Base-by-base conservation (phyloP, 495 filamentous ascomycete genomes). In the Neurospora sp. region DNA sequence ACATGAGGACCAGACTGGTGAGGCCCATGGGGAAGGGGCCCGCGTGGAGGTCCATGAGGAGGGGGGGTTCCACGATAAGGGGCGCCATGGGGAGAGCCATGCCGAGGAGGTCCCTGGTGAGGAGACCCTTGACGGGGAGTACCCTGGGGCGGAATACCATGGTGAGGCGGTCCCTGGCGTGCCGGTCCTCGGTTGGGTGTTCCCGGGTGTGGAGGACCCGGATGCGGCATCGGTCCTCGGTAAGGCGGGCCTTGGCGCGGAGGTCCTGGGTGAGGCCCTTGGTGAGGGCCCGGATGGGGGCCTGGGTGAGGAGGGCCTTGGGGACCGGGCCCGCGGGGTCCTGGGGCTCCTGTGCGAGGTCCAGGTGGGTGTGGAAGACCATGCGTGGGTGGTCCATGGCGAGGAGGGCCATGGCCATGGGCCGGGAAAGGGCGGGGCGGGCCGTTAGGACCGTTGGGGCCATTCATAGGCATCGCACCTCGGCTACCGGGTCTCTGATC, bases 381-480 rank as follows among this genome's bases (percentile, higher is more conserved):
- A 6, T 80, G 78, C 1, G 78, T 80, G 18, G 79, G 79, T 69
- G 79, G 79, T 0, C 77, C 78, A 10, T 79, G 78, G 3, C 75
- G 79, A 71, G 78, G 79, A 11, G 79, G 54, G 16, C 54, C 54
- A 27, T 31, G 54, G 23, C 54, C 54, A 16, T 27, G 54, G 79
- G 5, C 76, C 78, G 39, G 77, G 75, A 54, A 76, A 74, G 48
- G 73, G 11, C 76, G 69, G 54, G 39, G 72, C 39, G 70, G 37
- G 27, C 71, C 69, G 39, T 40, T 70, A 38, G 42, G 44, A 48
- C 71, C 48, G n/a, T 70, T 71, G 39, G 74, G 73, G 46, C 69
- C 74, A 37, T 69, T 71, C 62, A 10, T 38, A 54, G 27, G 74
- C 12, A 69, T 35, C 1, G 73, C 71, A 16, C 69, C 69, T 40